phyloP scores from a whole-genome alignment of 2,329 filamentous ascomycete genomes.

The Xylariales sp. region DNA sequence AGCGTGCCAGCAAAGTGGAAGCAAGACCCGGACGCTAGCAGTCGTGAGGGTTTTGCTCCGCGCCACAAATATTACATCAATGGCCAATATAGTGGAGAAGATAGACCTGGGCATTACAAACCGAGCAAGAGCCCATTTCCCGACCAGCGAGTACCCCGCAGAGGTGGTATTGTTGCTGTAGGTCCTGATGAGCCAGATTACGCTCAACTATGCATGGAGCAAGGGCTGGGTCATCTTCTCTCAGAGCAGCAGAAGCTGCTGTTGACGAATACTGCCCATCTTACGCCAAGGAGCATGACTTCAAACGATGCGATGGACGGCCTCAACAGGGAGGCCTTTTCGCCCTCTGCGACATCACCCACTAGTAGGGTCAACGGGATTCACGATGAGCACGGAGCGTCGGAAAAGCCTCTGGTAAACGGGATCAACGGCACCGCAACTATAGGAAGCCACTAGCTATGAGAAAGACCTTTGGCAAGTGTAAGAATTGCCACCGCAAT shows the following conservation, averaged over 20 bases:
- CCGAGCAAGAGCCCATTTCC: conserved; percentile 51
- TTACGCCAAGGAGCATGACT: conserved; percentile 38
- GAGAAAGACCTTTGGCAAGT: too few species aligned
- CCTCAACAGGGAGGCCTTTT: conserved; percentile 7
- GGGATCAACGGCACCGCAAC: conserved; percentile 8
- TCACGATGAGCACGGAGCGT: not conserved
- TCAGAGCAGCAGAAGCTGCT: conserved; percentile 38
- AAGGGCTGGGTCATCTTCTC: conserved; percentile 52
- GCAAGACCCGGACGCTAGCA: conserved; percentile 49
- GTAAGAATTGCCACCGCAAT: too few species aligned
- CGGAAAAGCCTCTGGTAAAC: conserved; percentile 9
- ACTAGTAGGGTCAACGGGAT: conserved; percentile 7
- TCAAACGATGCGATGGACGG: conserved; percentile 19
- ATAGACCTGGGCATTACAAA: conserved; percentile 38
- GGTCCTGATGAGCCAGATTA: conserved; percentile 55
- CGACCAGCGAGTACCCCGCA: conserved; percentile 50
- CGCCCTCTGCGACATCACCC: conserved; percentile 8
- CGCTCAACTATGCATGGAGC: conserved; percentile 47
- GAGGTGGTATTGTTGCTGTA: conserved; percentile 46
- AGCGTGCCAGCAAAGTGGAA: conserved; percentile 51
- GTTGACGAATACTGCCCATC: conserved; percentile 41
- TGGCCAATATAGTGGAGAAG: conserved; percentile 49
- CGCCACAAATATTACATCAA: conserved; percentile 55
- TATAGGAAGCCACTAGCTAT: not conserved
- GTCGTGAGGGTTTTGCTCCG: conserved; percentile 50